phyloP scores from a whole-genome alignment of 2,329 filamentous ascomycete species.

The Escovopsis sp. region DNA sequence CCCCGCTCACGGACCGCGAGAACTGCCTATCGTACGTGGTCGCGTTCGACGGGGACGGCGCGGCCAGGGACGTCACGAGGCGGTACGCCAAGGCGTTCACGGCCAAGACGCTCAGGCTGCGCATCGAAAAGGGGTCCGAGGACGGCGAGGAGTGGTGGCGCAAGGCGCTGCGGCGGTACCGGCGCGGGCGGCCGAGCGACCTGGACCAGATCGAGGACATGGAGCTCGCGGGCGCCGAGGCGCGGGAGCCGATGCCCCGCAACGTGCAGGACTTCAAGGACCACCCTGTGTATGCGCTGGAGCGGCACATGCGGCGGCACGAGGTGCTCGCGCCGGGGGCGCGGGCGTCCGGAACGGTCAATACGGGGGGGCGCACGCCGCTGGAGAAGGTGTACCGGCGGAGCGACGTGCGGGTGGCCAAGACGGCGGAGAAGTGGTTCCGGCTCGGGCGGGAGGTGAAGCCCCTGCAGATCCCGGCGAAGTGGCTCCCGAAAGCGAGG shows the following conservation, averaged over 20 bases:
- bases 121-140: slow-evolving; percentile 52
- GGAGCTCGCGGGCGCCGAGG: slow-evolving; percentile 56
- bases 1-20: slow-evolving; percentile 59
- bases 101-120: slow-evolving; percentile 68
- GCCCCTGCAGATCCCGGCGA: slow-evolving; percentile 65
- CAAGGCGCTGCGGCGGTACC: slow-evolving; percentile 34
- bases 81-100: slow-evolving; percentile 82
- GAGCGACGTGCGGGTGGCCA: slow-evolving; percentile 62
- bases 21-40: slow-evolving; percentile 76
- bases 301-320: slow-evolving; percentile 68
- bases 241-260: slow-evolving; percentile 69
- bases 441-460: slow-evolving; percentile 69
- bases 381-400: slow-evolving; percentile 74
- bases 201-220: slow-evolving; percentile 74
- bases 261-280: slow-evolving; percentile 80
- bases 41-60: slow-evolving; percentile 68
- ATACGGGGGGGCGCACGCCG: slow-evolving; percentile 44
- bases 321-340: slow-evolving; percentile 65
- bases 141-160: slow-evolving; percentile 39
- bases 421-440: slow-evolving; percentile 82
- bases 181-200: slow-evolving; percentile 32
- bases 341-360: slow-evolving; percentile 62
- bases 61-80: slow-evolving; percentile 70
- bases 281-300: slow-evolving; percentile 71
- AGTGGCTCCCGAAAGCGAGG: slow-evolving; percentile 45